Evolutionary conservation across 805 yeast species (phyloP).

Genomic region (Kodamaea kaohsiungensis): DNA sequence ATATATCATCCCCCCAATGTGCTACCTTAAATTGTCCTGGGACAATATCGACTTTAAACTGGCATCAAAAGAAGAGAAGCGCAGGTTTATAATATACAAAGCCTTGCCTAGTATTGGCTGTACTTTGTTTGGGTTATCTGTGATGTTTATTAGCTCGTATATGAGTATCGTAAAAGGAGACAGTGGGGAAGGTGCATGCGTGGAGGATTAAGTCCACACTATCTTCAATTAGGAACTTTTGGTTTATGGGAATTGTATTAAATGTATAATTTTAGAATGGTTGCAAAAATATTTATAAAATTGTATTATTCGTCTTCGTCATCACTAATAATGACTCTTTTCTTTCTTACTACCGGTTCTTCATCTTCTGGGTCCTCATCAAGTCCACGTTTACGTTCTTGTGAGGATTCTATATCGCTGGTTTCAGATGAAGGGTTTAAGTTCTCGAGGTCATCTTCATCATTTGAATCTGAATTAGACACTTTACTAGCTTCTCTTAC

Average conservation of each 20-base stretch:
- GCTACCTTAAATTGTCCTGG: constrained; percentile 67
- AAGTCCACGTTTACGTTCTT: constrained; percentile 8
- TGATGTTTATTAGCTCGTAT: constrained; percentile 78
- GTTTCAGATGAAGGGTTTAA: not conserved
- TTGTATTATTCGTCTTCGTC: constrained; percentile 17
- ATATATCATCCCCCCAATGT: constrained; percentile 85
- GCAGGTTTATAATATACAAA: constrained; percentile 33
- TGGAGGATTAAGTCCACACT: constrained; percentile 23
- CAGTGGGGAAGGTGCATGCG: constrained; percentile 52
- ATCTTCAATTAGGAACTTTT: not conserved
- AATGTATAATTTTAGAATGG: not conserved
- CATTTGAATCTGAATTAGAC: not conserved
- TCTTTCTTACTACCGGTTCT: constrained; percentile 18
- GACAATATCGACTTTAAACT: constrained; percentile 35
- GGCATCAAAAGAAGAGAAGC: constrained; percentile 22
- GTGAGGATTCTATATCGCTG: not conserved
- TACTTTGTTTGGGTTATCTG: constrained; percentile 67
- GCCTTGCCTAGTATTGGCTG: constrained; percentile 62
- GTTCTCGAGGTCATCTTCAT: not conserved
- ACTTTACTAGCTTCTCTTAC: not conserved
- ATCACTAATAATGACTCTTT: constrained; percentile 23
- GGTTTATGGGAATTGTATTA: not conserved
- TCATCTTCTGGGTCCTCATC: constrained; percentile 10
- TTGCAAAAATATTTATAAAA: not conserved
- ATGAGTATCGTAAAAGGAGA: constrained; percentile 58